Percentiles rank a stretch among this genome's conserved stretches.
These are phyloP conservation scores for Paramecium sexaurelia DNA, from an alignment of 73 alveolate species.

Conservation along the genomic window DNA sequence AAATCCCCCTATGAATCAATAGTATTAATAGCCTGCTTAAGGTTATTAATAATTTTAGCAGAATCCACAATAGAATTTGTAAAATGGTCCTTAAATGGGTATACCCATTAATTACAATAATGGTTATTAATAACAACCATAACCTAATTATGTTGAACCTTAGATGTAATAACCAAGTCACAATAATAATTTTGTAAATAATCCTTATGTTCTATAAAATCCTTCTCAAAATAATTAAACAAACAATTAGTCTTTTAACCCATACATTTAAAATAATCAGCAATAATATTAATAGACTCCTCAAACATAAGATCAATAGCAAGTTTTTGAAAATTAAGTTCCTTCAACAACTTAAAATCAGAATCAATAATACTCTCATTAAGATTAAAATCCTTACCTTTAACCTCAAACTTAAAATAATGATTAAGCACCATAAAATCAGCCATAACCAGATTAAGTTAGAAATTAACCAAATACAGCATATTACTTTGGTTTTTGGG, in stretches of 20 bases:
- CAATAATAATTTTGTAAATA: neutral
- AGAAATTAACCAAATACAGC: conserved; percentile 25
- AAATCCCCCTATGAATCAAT: neutral
- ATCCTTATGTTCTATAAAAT: neutral
- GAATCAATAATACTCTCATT: neutral
- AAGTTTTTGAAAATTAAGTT: neutral
- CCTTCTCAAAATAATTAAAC: neutral
- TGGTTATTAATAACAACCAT: neutral
- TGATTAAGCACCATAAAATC: neutral
- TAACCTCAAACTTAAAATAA: neutral
- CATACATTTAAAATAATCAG: neutral
- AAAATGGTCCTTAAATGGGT: neutral
- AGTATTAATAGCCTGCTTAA: neutral
- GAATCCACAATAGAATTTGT: neutral
- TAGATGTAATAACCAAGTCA: neutral
- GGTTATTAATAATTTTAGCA: neutral
- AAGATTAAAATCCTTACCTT: neutral
- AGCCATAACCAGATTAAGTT: neutral
- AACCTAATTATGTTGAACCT: neutral
- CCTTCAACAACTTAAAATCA: neutral
- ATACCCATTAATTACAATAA: neutral
- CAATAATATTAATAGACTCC: neutral
- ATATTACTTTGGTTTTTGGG: conserved; percentile 44
- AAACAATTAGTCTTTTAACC: neutral
- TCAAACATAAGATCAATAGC: neutral